Conservation (phyloP, 805 yeast species). For the Jamesozyma piceae region DNA sequence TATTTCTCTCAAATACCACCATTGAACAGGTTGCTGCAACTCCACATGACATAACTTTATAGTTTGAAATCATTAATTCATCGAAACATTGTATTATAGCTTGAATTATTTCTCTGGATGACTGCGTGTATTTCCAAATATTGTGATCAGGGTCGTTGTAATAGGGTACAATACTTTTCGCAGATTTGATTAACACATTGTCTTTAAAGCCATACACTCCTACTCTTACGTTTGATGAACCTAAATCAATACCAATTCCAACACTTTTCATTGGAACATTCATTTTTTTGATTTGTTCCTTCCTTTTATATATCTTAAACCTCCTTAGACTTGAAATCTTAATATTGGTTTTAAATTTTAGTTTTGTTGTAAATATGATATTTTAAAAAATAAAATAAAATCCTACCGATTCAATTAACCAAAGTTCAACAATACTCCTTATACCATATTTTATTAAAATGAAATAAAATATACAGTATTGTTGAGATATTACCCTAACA, state of each 20-base stretch:
- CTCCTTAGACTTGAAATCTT: no score
- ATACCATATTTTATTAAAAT: no score
- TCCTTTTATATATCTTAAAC: no score
- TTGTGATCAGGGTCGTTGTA: constrained; percentile 9
- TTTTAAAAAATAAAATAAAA: no score
- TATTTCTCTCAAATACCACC: constrained; percentile 34
- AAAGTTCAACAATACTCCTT: no score
- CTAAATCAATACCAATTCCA: constrained; percentile 42
- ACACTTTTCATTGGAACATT: neutral
- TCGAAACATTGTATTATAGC: constrained; percentile 25
- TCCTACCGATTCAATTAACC: no score
- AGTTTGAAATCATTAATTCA: constrained; percentile 1
- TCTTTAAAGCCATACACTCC: constrained; percentile 21
- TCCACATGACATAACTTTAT: constrained; percentile 25
- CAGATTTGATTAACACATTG: constrained; percentile 11
- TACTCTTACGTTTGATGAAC: constrained; percentile 42
- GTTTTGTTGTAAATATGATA: no score
- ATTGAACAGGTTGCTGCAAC: constrained; percentile 54
- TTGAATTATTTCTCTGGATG: constrained; percentile 32
- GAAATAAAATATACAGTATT: no score
- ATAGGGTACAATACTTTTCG: constrained; percentile 19
- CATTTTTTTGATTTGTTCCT: no score
- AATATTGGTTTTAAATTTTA: no score
- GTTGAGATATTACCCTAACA: no score
- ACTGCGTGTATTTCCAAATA: constrained; percentile 33